A percentile compares a stretch with the other conserved stretches of the same genome.
These are phyloP conservation scores for Eryngium alpinum DNA, from an alignment of 140 eudicot species.

Conservation along the genomic window DNA sequence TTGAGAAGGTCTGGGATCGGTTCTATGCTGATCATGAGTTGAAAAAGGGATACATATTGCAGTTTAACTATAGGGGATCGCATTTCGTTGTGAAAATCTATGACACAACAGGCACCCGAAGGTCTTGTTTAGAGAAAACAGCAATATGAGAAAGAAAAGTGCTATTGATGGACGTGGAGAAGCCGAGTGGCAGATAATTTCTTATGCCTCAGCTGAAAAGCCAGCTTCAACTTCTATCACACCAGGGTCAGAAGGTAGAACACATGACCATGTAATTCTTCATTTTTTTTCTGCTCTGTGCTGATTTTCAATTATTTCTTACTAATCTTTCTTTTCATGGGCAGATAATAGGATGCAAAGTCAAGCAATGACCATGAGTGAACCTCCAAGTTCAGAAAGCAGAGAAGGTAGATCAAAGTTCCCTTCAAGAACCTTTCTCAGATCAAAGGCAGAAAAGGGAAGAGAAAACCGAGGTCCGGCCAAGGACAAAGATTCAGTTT, in stretches of 20 bases:
- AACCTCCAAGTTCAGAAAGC: not conserved
- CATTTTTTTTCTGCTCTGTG: no score
- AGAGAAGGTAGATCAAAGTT: not conserved
- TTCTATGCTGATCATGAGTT: conserved; percentile 43
- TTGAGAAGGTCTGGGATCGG: conserved; percentile 47
- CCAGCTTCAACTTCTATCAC: not conserved
- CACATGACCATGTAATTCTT: not conserved
- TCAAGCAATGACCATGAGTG: not conserved
- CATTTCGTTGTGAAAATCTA: conserved; percentile 54
- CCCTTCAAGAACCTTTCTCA: no score
- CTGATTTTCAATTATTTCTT: no score
- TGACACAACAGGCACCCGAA: conserved; percentile 47
- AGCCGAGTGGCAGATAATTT: conserved; percentile 8
- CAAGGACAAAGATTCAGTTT: no score
- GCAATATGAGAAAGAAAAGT: not conserved
- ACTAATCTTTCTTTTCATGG: not conserved
- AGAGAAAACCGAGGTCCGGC: no score
- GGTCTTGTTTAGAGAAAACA: conserved; percentile 2
- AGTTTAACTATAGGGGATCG: conserved; percentile 38
- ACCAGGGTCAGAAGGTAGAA: conserved; percentile 1
- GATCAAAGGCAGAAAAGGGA: no score
- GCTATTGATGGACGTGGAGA: not conserved
- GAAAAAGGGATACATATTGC: conserved; percentile 40
- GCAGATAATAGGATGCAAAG: not conserved
- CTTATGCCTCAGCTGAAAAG: conserved; percentile 5